Conservation (phyloP, 164 flowering plant species). For the Magnolia kwangsiensis region DNA sequence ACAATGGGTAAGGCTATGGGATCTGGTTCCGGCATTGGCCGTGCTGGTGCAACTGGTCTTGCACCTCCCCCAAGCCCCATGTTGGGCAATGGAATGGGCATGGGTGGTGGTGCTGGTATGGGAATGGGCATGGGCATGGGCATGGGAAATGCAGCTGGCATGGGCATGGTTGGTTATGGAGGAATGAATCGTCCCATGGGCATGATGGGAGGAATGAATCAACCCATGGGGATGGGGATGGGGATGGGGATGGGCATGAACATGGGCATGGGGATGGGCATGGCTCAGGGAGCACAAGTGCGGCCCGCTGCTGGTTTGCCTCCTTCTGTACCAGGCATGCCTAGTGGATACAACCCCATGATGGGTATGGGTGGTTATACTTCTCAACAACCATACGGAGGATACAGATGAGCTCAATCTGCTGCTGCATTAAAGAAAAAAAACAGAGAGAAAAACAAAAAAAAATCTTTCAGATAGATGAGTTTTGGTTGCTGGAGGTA, state of each 20-base stretch:
- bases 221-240: slow-evolving; percentile 38
- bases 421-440: not conserved
- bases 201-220: slow-evolving; percentile 24
- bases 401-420: slow-evolving; percentile 47
- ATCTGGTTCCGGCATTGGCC: slow-evolving; percentile 93
- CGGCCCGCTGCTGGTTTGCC: slow-evolving; percentile 33
- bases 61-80: slow-evolving; percentile 57
- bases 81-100: slow-evolving; percentile 41
- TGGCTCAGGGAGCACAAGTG: slow-evolving; percentile 23
- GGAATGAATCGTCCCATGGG: slow-evolving; percentile 22
- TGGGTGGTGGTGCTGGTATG: slow-evolving; percentile 32
- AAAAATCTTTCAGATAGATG: not conserved
- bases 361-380: slow-evolving; percentile 67
- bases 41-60: slow-evolving; percentile 73
- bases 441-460: not conserved
- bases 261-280: slow-evolving; percentile 33
- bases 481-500: slow-evolving; percentile 1
- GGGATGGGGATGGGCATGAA: slow-evolving; percentile 26
- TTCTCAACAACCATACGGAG: slow-evolving; percentile 75
- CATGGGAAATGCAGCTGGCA: slow-evolving; percentile 39
- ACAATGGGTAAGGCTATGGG: slow-evolving; percentile 99
- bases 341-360: slow-evolving; percentile 56
- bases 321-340: slow-evolving; percentile 38
- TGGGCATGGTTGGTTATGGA: slow-evolving; percentile 39
- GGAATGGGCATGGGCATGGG: slow-evolving; percentile 27